Percentiles rank a stretch among this genome's conserved stretches.
Evolutionary conservation across 2,329 filamentous ascomycete species (phyloP).

Genomic region (Stemphylium vesicarium): DNA sequence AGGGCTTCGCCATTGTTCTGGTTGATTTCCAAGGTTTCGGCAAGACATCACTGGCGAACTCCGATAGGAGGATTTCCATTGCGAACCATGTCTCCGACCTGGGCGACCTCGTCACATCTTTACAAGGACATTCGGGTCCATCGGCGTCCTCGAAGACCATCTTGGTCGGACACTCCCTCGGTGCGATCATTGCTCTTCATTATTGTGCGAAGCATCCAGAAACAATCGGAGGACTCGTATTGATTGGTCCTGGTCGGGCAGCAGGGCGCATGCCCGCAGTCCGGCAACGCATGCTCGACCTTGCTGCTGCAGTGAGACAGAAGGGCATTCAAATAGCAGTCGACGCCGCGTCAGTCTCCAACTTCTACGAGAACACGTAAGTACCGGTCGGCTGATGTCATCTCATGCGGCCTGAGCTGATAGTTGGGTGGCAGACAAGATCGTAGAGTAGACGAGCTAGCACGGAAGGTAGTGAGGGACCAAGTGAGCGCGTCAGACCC

Average conservation of each 20-base stretch:
- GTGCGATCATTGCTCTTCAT: background rate
- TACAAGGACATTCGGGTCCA: background rate
- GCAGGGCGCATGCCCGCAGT: conserved; percentile 12
- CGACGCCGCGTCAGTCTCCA: background rate
- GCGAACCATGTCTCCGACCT: background rate
- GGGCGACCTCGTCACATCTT: background rate
- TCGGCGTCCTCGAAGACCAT: background rate
- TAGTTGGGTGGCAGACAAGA: background rate
- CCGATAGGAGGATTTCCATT: background rate
- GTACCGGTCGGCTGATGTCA: background rate
- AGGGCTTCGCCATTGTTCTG: background rate
- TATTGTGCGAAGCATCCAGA: background rate
- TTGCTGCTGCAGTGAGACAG: conserved; percentile 4
- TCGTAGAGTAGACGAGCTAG: background rate
- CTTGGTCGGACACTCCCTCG: background rate
- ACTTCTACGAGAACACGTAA: background rate
- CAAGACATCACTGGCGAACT: background rate
- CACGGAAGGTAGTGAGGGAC: conserved; percentile 3
- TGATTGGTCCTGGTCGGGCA: conserved; percentile 4
- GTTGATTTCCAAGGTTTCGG: background rate
- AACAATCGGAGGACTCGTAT: background rate
- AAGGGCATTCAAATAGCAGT: conserved; percentile 11
- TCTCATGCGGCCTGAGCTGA: background rate
- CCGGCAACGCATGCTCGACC: conserved; percentile 12
- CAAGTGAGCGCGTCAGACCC: conserved; percentile 6